A percentile compares a stretch with the other conserved stretches of the same genome.
These are phyloP conservation scores for Rhododendron williamsianum DNA, from an alignment of 148 eudicot genomes.

Conservation along the genomic window DNA sequence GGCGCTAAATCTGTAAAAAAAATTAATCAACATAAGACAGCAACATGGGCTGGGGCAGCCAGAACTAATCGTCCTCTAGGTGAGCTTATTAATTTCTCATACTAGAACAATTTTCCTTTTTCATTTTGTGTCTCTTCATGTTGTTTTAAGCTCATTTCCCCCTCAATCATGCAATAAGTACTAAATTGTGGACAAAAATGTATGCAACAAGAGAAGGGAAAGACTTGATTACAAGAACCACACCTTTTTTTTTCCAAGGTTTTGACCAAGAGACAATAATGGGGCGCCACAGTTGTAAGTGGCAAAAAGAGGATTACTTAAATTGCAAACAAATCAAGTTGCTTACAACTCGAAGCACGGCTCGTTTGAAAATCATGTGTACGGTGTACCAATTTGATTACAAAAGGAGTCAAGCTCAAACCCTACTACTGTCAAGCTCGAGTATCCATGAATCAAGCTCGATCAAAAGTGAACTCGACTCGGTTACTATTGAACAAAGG, in stretches of 20 bases:
- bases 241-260: background rate
- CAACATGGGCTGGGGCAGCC: background rate
- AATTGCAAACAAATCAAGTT: background rate
- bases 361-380: background rate
- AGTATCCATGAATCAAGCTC: background rate
- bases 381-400: background rate
- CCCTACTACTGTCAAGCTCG: background rate
- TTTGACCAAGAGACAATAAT: background rate
- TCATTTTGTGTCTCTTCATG: constrained; percentile 13
- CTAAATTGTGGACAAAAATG: background rate
- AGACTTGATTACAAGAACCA: background rate
- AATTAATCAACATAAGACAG: background rate
- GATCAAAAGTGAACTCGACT: background rate
- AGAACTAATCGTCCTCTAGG: background rate
- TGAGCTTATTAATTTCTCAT: background rate
- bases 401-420: background rate
- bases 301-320: background rate
- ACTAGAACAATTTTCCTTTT: background rate
- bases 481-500: background rate
- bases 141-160: constrained; percentile 23
- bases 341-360: background rate
- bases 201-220: background rate
- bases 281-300: background rate
- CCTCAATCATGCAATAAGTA: background rate
- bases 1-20: constrained; percentile 25